Evolutionary conservation across 495 filamentous ascomycete genomes (phyloP).

Genomic region (Talaromyces trachyspermus): DNA sequence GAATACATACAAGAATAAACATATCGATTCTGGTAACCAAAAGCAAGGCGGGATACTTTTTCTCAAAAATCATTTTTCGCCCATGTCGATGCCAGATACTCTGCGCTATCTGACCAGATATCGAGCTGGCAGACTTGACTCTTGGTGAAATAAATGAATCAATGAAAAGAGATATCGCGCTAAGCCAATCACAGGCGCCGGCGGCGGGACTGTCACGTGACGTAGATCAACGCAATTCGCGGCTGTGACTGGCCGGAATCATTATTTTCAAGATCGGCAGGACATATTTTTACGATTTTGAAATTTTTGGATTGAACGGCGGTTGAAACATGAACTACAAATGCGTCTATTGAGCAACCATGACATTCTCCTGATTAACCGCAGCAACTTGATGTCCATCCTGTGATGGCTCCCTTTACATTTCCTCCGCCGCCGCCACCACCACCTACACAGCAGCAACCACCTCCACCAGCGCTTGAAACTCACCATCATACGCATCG

Average conservation of each 20-base stretch:
- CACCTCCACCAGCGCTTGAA: not conserved
- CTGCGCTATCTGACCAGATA: too few relatives aligned
- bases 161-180: too few relatives aligned
- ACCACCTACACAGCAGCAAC: slow-evolving; percentile 19
- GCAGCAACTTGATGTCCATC: slow-evolving; percentile 7
- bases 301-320: not conserved
- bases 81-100: not conserved
- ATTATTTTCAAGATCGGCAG: slow-evolving; percentile 3
- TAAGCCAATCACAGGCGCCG: not conserved
- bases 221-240: not conserved
- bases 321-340: too few relatives aligned
- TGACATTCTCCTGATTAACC: too few relatives aligned
- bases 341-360: too few relatives aligned
- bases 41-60: not conserved
- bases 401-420: slow-evolving; percentile 41
- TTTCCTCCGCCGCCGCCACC: slow-evolving; percentile 47
- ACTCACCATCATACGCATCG: slow-evolving; percentile 20
- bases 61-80: not conserved
- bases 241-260: not conserved
- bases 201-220: not conserved
- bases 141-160: too few relatives aligned
- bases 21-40: slow-evolving; percentile 21
- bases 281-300: not conserved
- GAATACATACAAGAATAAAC: slow-evolving; percentile 50
- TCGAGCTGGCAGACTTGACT: too few relatives aligned